Evolutionary conservation across 2,329 filamentous ascomycete genomes (phyloP).

Genomic region (Piedraia hortae): DNA sequence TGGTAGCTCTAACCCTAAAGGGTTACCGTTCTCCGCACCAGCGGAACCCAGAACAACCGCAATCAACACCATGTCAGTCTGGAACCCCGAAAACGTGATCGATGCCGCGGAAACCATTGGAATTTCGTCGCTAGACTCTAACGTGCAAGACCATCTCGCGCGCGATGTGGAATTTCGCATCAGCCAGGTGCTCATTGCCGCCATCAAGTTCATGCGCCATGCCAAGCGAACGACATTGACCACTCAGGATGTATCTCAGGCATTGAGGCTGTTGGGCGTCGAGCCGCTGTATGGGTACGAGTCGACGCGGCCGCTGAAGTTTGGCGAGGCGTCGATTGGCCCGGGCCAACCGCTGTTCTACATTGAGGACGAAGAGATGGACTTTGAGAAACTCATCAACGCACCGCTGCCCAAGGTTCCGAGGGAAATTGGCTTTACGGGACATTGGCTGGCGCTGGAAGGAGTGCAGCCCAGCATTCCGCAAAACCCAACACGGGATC

Average conservation of each 20-base stretch:
- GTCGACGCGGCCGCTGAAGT: conserved; percentile 62
- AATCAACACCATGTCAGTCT: conserved; percentile 32
- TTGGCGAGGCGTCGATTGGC: conserved; percentile 79
- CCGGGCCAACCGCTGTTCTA: conserved; percentile 90
- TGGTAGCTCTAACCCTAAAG: too few species aligned
- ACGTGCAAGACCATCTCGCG: conserved; percentile 62
- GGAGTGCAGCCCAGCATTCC: conserved; percentile 90
- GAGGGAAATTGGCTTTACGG: conserved; percentile 74
- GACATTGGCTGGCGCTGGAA: conserved; percentile 93
- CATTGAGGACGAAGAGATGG: conserved; percentile 91
- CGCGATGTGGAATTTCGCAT: conserved; percentile 92
- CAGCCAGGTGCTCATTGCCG: conserved; percentile 77
- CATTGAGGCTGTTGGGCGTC: conserved; percentile 62
- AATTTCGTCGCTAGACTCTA: conserved; percentile 52
- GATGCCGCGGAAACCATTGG: conserved; percentile 94
- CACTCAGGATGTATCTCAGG: conserved; percentile 70
- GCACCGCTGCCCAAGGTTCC: conserved; percentile 84
- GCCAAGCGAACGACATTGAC: conserved; percentile 62
- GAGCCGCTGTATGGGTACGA: conserved; percentile 95
- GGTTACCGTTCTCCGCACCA: too few species aligned
- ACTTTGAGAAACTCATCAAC: conserved; percentile 97
- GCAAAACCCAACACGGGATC: conserved; percentile 57
- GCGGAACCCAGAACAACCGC: background rate
- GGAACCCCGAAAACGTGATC: conserved; percentile 87
- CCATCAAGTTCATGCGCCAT: conserved; percentile 87